Base-by-base conservation (phyloP, 192 early-diverging fungal species). In the Coemansia sp. region DNA sequence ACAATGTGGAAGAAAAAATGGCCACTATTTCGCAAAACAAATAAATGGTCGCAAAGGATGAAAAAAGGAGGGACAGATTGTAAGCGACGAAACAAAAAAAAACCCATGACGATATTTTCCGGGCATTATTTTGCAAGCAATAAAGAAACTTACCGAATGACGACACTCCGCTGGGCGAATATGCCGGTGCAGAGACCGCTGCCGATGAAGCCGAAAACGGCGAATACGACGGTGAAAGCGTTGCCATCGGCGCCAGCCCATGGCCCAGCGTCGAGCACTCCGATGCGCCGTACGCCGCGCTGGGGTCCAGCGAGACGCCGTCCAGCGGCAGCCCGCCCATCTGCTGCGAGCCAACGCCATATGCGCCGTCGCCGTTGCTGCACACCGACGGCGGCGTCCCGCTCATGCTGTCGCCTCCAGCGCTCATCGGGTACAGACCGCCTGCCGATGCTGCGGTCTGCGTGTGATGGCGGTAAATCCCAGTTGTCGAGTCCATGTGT, bases 81-180 rank as follows among this genome's bases (percentile, higher is more conserved):
- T n/a, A 12, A 2, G n/a, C n/a, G n/a, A 35, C 6, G 33, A 8
- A 8, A 4, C 40, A 43, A 2, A 43, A 43, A 8, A 2, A n/a
- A n/a, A n/a, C n/a, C n/a, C n/a, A n/a, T n/a, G n/a, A n/a, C n/a
- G n/a, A n/a, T n/a, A n/a, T n/a, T n/a, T n/a, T n/a, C n/a, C n/a
- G n/a, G n/a, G n/a, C 31, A 32, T 10, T 10, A 10, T 35, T 27
- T 19, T 18, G 23, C 28, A 33, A 22, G 11, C 46, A n/a, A 48
- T 6, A 28, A 50, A 10, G 33, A 11, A 25, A 71, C 73, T 77
- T 77, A 77, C 73, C 68, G 46, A 77, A 67, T 19, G 63, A 56
- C 16, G 67, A 49, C 19, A 60, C 56, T 18, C 56, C 42, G 12
- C 25, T 48, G 23, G 66, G 51, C 29, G 62, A 50, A 51, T 69